Base-by-base conservation (phyloP, 208 protist species). In the Acanthamoeba royreba region DNA sequence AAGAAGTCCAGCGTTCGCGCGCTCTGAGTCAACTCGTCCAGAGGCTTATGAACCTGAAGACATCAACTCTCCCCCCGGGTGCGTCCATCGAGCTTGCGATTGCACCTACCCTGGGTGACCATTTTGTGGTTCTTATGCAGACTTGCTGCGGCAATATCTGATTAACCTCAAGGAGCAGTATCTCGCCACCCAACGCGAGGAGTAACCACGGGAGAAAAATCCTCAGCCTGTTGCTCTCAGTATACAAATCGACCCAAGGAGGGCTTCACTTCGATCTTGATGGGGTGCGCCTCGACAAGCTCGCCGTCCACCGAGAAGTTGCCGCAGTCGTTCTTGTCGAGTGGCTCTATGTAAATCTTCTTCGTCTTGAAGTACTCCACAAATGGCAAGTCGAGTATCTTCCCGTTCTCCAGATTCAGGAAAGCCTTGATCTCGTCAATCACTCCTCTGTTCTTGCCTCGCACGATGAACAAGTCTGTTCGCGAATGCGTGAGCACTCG, bases 331-430 rank as follows among this genome's bases (percentile, higher is more conserved):
- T 45, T 85, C 11, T 85, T 25, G 74, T 53, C 74, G 43, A 85
- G 38, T 28, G 74, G 74, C 19, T 85, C 74, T 7, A 85, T 31
- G 43, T 53, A 85, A 19, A 85, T 42, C 17, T 85, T 53, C 74
- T 85, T 85, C n/a, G 42, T 31, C 74, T 85, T 85, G 74, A 85
- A 85, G 74, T 85, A 85, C 74, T 85, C 74, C 74, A 85, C 74
- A 45, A 85, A 85, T 25, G 74, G 74, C 25, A 85, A 45, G 8
- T 85, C 43, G 42, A 19, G 22, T 2, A 85, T 28, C 43, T 85
- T 85, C 19, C 74, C 74, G 74, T 42, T 53, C 0, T 85, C 74
- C 74, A 85, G 19, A 42, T 85, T 85, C n/a, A 85, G 40, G 74
- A 85, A 85, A 5, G 74, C 74, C 42, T 52, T 38, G n/a, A 85